Conservation (phyloP, 352 stramenopile species). For the Aphanomyces stellatus region DNA sequence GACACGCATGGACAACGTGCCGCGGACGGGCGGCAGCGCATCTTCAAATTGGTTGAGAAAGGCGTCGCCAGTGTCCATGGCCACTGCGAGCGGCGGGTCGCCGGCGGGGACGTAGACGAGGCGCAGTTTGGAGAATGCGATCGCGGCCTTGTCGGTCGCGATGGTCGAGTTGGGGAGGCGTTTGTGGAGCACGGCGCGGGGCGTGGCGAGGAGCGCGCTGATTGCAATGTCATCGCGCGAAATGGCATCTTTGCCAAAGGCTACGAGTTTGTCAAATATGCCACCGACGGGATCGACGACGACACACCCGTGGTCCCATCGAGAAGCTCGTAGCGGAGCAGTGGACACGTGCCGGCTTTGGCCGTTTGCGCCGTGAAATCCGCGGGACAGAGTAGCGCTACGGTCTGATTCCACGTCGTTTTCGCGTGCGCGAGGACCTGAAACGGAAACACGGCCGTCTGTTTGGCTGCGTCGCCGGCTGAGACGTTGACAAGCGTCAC, state of each 20-base stretch:
- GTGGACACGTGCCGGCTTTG: slow-evolving; percentile 26
- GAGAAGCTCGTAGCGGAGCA: slow-evolving; percentile 32
- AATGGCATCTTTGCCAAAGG: slow-evolving; percentile 18
- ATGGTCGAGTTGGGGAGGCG: slow-evolving; percentile 12
- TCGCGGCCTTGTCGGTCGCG: not conserved
- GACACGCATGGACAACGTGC: slow-evolving; percentile 34
- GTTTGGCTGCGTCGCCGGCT: not conserved
- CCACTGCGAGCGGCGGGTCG: not conserved
- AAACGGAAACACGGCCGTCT: not conserved
- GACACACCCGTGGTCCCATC: slow-evolving; percentile 8
- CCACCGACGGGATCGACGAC: not conserved
- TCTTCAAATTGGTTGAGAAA: not conserved
- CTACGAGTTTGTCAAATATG: not conserved
- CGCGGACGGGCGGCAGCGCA: slow-evolving; percentile 1
- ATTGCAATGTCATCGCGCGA: slow-evolving; percentile 7
- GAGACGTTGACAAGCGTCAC: not conserved
- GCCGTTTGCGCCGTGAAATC: slow-evolving; percentile 4
- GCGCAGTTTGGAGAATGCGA: not conserved
- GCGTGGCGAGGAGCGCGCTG: not conserved
- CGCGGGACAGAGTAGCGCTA: not conserved
- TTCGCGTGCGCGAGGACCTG: not conserved
- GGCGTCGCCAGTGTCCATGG: not conserved
- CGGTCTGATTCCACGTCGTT: not conserved
- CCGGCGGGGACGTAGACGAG: not conserved
- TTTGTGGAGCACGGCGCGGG: slow-evolving; percentile 1